phyloP scores from a whole-genome alignment of 768 basidiomycete species.

The Steccherinum ochraceum region DNA sequence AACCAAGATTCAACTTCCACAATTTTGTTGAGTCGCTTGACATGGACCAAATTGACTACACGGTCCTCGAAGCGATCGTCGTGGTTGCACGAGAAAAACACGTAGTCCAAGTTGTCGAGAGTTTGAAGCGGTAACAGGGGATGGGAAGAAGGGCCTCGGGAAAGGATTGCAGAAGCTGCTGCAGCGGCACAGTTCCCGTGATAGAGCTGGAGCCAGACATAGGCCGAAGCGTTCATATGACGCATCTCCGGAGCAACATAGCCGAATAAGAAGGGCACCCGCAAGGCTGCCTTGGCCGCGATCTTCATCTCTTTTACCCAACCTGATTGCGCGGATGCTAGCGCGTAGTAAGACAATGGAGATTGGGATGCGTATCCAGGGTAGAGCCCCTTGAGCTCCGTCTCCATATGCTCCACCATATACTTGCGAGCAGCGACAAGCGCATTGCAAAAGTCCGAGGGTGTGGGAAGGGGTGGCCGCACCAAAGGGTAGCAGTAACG shows the following conservation, averaged over 20 bases:
- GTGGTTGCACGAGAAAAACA: too few relatives aligned
- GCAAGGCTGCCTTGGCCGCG: conserved; percentile 35
- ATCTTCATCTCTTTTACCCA: conserved; percentile 46
- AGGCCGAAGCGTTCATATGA: not conserved
- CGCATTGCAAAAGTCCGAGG: not conserved
- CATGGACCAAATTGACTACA: too few relatives aligned
- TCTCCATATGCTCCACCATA: conserved; percentile 1
- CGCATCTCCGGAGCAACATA: not conserved
- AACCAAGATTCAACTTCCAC: too few relatives aligned
- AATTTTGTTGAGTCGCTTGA: too few relatives aligned
- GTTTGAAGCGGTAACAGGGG: too few relatives aligned
- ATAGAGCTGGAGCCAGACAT: not conserved
- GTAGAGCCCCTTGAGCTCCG: not conserved
- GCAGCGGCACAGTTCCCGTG: not conserved
- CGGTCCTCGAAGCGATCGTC: too few relatives aligned
- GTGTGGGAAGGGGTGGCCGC: not conserved
- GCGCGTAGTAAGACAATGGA: conserved; percentile 4
- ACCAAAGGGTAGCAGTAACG: conserved; percentile 2
- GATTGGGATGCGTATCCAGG: conserved; percentile 1
- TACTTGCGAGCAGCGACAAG: conserved; percentile 9
- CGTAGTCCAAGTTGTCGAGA: too few relatives aligned
- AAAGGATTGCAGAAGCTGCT: too few relatives aligned
- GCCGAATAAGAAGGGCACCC: not conserved
- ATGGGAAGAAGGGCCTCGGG: too few relatives aligned
- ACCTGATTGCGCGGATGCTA: conserved; percentile 34